Base-by-base conservation (phyloP, 2,329 filamentous ascomycete genomes). In the Chaetoscypha palmicola region DNA sequence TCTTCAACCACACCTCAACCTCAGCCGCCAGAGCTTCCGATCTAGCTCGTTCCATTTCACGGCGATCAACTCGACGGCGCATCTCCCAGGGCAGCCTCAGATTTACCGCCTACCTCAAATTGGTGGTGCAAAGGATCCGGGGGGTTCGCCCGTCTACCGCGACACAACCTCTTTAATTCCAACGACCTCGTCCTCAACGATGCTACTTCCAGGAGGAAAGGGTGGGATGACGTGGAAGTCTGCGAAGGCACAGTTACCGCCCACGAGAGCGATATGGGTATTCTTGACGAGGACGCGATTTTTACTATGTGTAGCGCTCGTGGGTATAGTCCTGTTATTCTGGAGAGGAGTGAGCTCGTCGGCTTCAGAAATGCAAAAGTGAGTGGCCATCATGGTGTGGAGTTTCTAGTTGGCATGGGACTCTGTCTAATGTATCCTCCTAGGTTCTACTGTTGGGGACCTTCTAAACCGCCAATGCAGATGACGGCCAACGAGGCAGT, bases 391-490 rank as follows among this genome's bases (percentile, higher is more conserved):
- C n/a, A n/a, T n/a, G n/a, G n/a, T n/a, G n/a, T n/a, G n/a, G n/a
- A n/a, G n/a, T n/a, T n/a, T n/a, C n/a, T n/a, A n/a, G n/a, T n/a
- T n/a, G n/a, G n/a, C n/a, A n/a, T n/a, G n/a, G n/a, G n/a, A n/a
- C n/a, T n/a, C n/a, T n/a, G n/a, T n/a, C n/a, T n/a, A n/a, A n/a
- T n/a, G n/a, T n/a, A n/a, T n/a, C n/a, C n/a, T n/a, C n/a, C 51
- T 61, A 97, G 91, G 68, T 96, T 94, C 68, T 94, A 95, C 69
- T 98, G 92, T 72, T 97, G 89, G 77, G 92, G 92, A 10, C 91
- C 92, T 11, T 79, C 84, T 19, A 96, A 94, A 71, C 79, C 92
- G n/a, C 92, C 92, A 41, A 94, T 94, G 81, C 81, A 92, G 53
- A 95, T 98, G 88, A 79, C 85, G 32, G 71, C 83, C 44, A 96